Evolutionary conservation across 106 monocot genomes (phyloP), one percentile per base, ranked within the genome.

Genomic region (Dendrobium chrysotoxum): DNA sequence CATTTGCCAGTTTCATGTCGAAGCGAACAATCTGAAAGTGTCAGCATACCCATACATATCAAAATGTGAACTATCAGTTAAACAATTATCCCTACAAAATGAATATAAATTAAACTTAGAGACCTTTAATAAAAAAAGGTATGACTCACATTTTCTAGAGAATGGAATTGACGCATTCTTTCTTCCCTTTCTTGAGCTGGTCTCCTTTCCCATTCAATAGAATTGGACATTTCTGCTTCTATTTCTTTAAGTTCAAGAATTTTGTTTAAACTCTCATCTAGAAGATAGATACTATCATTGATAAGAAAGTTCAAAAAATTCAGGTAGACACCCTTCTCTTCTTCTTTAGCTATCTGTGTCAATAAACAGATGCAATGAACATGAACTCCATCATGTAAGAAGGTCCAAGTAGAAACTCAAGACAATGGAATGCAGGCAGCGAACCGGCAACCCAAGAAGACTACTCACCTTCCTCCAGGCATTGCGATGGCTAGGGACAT

Each of bases 221-320:
- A 76, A 86, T 98, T 91, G 50, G 95, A 89, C 87, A 98, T 91
- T 82, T 98, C 98, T 74, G 98, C 94, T 64, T 98, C 98, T 77
- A 98, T 83, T 80, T 91, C 94, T 87, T 98, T 98, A 67, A 98
- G 87, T 73, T 98, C 98, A 79, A 95, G 95, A 77, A 98, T 98
- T 83, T 92, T 95, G 82, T 98, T 98, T 10, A 98, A 91, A 84
- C 98, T 98, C 88, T 98, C 98, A 78, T 98, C 98, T 76, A 98
- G 95, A 90, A 98, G 98, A 88, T 89, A 98, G 66, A 98, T 98
- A 84, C 98, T 98, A 89, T 98, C 98, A 79, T 98, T 98, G 80
- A 95, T 88, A 53, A 98, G 91, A 77, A 98, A 98, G 78, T 98
- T 98, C 83, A 98, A 84, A 75, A 98, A 98, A 82, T 95, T 98